Base-by-base conservation (phyloP, 192 early-diverging fungal species). In the Podila horticola region DNA sequence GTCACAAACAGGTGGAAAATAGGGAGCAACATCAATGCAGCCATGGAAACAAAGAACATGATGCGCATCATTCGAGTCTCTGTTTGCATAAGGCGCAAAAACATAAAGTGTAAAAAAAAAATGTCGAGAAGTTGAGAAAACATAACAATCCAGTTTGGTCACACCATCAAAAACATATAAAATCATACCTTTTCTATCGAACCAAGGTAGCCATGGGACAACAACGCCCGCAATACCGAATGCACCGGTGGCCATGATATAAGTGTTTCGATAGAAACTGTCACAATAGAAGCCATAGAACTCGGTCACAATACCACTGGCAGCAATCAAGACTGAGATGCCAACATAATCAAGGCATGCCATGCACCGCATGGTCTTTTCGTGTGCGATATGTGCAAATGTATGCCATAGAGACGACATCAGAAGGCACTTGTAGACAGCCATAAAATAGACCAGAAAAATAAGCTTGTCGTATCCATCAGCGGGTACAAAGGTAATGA, bases 271-370 rank as follows among this genome's bases (percentile, higher is more conserved):
- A 41, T 71, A 69, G 19, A 66, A 24, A 2, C 79, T 66, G 12
- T 82, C 74, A 71, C 89, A 90, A 57, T 90, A 90, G 41, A 87
- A 89, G 13, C 86, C 85, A 73, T 88, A 91, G 74, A 89, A 89
- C 60, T 87, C 87, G 9, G 85, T 89, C 15, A 88, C 82, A 28
- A 89, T 66, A 5, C 88, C 84, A 31, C 86, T 87, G n/a, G 89
- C 89, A 6, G 86, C 88, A 64, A 91, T 91, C 33, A 91, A 69
- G 64, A 90, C 71, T 0, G 90, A 86, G 63, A 91, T 91, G 20
- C 90, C 90, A 36, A 90, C 90, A 79, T 91, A 90, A 68, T 90
- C 89, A 11, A 91, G 69, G 20, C 86, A 90, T 15, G 88, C 89
- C 57, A 86, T 84, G 68, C 86, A 90, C 30, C 82, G 77, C 74